Evolutionary conservation across 2,329 filamentous ascomycete species (phyloP).

Genomic region (Westerdykella ornata): DNA sequence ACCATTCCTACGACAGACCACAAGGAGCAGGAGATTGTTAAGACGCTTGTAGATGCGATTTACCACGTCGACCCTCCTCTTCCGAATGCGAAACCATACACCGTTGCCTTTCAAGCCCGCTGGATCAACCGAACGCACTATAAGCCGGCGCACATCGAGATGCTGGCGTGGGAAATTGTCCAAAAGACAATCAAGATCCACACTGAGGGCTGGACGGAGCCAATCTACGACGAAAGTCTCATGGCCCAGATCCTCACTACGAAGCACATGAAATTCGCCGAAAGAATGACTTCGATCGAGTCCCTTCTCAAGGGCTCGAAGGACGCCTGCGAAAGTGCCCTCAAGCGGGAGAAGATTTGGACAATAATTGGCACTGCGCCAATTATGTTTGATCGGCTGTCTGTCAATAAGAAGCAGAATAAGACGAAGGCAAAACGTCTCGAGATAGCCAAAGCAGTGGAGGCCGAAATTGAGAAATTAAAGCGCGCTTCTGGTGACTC

Average conservation of each 20-base stretch:
- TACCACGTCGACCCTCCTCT: neutral
- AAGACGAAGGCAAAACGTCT: too few species aligned
- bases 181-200: neutral
- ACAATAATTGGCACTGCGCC: neutral
- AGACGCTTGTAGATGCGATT: neutral
- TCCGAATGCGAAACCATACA: neutral
- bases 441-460: too few species aligned
- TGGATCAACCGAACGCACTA: neutral
- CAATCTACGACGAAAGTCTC: neutral
- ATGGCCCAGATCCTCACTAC: neutral
- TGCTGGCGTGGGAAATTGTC: neutral
- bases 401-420: too few species aligned
- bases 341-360: neutral
- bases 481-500: too few species aligned
- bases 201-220: neutral
- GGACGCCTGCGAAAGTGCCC: neutral
- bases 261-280: neutral
- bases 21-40: neutral
- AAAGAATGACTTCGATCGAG: neutral
- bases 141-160: neutral
- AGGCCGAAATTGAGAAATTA: too few species aligned
- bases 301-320: neutral
- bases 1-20: neutral
- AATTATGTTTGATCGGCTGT: neutral
- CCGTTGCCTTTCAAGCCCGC: neutral